Percentiles rank a stretch among this genome's conserved stretches.
phyloP scores from a whole-genome alignment of 306 rosid genomes.

The Dryas octopetala region DNA sequence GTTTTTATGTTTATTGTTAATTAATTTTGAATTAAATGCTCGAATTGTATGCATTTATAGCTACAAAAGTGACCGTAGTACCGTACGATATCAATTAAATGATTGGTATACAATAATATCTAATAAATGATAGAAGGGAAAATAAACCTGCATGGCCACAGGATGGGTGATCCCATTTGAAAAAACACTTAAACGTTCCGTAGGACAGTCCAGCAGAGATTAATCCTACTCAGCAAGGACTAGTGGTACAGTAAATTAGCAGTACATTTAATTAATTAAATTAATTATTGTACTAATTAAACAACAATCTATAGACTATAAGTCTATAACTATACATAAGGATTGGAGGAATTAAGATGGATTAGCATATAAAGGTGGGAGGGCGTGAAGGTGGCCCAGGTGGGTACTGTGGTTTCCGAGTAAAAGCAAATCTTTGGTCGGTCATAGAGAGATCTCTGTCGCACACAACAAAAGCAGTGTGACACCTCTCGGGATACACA shows the following conservation, averaged over 20 bases:
- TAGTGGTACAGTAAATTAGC: background rate
- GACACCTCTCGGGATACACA: background rate
- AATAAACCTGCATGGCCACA: background rate
- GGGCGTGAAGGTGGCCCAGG: slow-evolving; percentile 2
- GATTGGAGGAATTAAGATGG: no score
- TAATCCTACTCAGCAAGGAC: background rate
- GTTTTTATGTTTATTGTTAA: no score
- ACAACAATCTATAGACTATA: background rate
- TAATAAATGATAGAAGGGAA: background rate
- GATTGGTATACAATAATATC: background rate
- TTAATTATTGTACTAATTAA: background rate
- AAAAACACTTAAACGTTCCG: background rate
- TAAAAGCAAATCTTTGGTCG: slow-evolving; percentile 54
- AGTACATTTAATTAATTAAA: background rate
- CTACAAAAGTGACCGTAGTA: no score
- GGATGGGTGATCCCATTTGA: background rate
- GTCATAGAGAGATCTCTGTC: slow-evolving; percentile 38
- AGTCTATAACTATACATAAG: no score
- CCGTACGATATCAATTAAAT: no score
- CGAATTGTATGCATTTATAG: no score
- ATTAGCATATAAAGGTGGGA: background rate
- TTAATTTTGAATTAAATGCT: no score
- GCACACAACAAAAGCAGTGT: slow-evolving; percentile 24
- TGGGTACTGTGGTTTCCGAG: slow-evolving; percentile 21
- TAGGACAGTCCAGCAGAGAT: background rate